Percentiles rank a stretch among this genome's conserved stretches.
These are phyloP conservation scores for Phanerochaete carnosa DNA, from an alignment of 768 basidiomycete species.

Conservation along the genomic window DNA sequence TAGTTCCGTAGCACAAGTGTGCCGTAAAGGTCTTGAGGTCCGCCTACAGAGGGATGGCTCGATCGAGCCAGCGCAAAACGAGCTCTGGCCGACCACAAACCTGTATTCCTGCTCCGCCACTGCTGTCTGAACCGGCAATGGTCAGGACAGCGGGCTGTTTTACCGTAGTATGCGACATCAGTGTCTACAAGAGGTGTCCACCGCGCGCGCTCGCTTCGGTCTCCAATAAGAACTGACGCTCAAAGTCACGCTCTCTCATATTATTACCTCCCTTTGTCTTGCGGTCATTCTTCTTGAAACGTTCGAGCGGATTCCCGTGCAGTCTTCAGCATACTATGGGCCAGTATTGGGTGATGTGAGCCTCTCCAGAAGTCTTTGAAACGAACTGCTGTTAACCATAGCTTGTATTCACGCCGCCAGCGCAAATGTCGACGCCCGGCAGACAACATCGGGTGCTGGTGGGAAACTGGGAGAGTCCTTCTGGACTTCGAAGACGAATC, in stretches of 20 bases:
- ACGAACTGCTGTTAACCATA: too few relatives aligned
- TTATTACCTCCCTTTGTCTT: too few relatives aligned
- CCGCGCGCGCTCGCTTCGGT: too few relatives aligned
- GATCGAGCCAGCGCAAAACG: background rate
- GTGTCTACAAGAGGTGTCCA: background rate
- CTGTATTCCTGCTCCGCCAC: constrained; percentile 90
- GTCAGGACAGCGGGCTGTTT: constrained; percentile 47
- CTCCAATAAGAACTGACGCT: too few relatives aligned
- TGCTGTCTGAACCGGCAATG: constrained; percentile 79
- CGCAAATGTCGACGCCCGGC: background rate
- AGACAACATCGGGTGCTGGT: background rate
- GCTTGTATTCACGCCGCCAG: too few relatives aligned
- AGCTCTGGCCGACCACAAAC: constrained; percentile 32
- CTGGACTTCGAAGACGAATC: background rate
- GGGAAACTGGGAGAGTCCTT: background rate
- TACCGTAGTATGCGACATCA: background rate
- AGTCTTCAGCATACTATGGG: too few relatives aligned
- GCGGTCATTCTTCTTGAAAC: too few relatives aligned
- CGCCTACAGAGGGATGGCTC: constrained; percentile 43
- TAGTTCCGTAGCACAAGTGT: constrained; percentile 74
- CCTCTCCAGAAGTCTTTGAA: too few relatives aligned
- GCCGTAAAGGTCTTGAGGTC: constrained; percentile 86
- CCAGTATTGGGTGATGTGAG: too few relatives aligned
- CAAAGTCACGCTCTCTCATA: too few relatives aligned
- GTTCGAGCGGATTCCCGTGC: too few relatives aligned